Base-by-base conservation (phyloP, 805 yeast species). In the Groenewaldozyma tartarivorans region DNA sequence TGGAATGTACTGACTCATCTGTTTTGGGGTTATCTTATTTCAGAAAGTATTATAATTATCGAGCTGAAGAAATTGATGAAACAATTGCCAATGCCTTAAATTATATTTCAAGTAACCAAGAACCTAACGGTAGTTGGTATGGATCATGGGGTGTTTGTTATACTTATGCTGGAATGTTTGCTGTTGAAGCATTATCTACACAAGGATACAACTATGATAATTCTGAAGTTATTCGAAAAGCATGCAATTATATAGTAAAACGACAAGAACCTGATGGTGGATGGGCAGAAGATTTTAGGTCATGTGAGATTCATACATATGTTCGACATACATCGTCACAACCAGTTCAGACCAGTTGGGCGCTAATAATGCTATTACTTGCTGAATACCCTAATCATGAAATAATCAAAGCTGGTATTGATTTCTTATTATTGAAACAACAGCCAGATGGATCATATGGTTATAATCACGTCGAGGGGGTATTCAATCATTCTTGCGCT, bases 111-210 rank as follows among this genome's bases (percentile, higher is more conserved):
- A 60, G 66, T 2, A 74, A 74, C 2, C 98, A 92, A 60, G 66
- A 68, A 34, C 53, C 55, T 0, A 95, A 92, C 60, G 99, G 99
- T 0, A 79, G 94, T 11, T 92, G 97, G 97, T 94, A 88, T 58
- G 99, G 99, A 1, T 78, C 86, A 32, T 92, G 99, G 99, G 99
- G 98, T 29, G 79, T 92, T 4, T 92, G 99, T 57, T 87, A 71
- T 57, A 84, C 96, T 0, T 92, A 92, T 60, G 97, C 97, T 0
- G 83, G 87, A 1, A 92, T 92, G 98, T 92, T 92, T 72, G 99
- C 99, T 0, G 61, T 92, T 21, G 99, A 92, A 52, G 97, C 97
- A 0, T 68, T 92, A 37, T 67, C 75, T 20, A 74, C 90, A 3
- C 80, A 81, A 20, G 84, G 79, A 1, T 71, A 71, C 43, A 64